Evolutionary conservation across 768 basidiomycete species (phyloP), one percentile per base, ranked within the genome.

Genomic region (Mrakia blollopis): DNA sequence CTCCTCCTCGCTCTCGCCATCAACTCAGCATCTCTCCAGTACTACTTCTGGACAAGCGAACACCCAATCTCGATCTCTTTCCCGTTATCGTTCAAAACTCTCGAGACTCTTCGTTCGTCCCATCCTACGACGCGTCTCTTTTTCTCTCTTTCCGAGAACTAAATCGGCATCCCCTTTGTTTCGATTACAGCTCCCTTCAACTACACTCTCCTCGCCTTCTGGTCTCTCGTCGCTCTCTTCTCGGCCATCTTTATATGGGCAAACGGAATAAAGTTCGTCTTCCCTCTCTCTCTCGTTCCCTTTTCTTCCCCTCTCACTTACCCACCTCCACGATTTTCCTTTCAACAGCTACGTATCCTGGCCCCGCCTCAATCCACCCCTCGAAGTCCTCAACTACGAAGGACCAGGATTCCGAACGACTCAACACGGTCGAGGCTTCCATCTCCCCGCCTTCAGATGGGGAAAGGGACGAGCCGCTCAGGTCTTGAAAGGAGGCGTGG

Each of bases 261-360:
- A 30, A 83, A 84, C 73, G 77, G 77, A 47, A 23, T 93, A 93
- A 70, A 91, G 94, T 94, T 82, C 65, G 91, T 86, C 69, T 39
- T 75, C 50, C 47, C 77, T 73, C 50, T 23, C n/a, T 28, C 47
- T 25, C 52, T 16, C 21, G 21, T 23, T 54, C 25, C n/a, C 57
- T 57, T 16, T 54, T 10, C 57, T 60, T 60, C 30, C 25, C 35
- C 39, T 62, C 44, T 63, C 23, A 35, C 30, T 52, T 4, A 39
- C 25, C 54, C 52, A 5, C 18, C 11, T 37, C 3, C 57, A 32
- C 79, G n/a, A 90, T 80, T 83, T 7, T 54, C 88, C n/a, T 88
- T 96, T 83, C 96, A 95, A 52, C 79, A 92, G 94, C 78, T 99
- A 97, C 82, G 96, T 99, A 74, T 88, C 91, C 23, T 98, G 94